Percentiles rank a stretch among this genome's conserved stretches.
phyloP scores from a whole-genome alignment of 768 basidiomycete genomes.

The Phallus indusiatus region DNA sequence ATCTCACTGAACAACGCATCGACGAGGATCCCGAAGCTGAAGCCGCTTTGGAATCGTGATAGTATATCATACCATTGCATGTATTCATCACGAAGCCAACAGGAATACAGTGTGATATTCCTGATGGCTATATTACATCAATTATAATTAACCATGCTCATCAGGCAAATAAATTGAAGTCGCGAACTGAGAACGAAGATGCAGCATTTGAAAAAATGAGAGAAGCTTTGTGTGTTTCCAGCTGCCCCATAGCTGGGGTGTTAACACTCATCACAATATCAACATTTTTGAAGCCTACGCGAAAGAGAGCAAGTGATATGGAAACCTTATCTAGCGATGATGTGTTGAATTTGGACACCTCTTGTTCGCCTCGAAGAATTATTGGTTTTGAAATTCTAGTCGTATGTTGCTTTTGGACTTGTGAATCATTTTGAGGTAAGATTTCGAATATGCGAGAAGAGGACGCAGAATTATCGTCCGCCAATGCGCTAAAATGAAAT shows the following conservation, averaged over 20 bases:
- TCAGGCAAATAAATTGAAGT: slow-evolving; percentile 65
- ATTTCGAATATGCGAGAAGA: slow-evolving; percentile 37
- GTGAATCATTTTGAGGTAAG: slow-evolving; percentile 26
- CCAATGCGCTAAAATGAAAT: slow-evolving; percentile 84
- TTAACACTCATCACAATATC: slow-evolving; percentile 86
- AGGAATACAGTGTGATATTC: too few species aligned
- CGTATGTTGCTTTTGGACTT: slow-evolving; percentile 20
- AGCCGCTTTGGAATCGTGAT: slow-evolving; percentile 22
- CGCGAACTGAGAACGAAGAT: slow-evolving; percentile 51
- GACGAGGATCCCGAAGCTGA: slow-evolving; percentile 55
- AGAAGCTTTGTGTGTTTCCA: slow-evolving; percentile 18
- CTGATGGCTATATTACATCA: too few species aligned
- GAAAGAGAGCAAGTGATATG: slow-evolving; percentile 74
- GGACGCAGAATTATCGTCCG: slow-evolving; percentile 78
- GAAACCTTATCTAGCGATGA: slow-evolving; percentile 53
- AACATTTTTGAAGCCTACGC: slow-evolving; percentile 56
- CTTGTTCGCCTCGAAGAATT: slow-evolving; percentile 60
- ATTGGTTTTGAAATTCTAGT: slow-evolving; percentile 50
- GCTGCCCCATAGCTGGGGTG: slow-evolving; percentile 48
- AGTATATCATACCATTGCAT: not conserved
- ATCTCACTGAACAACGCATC: slow-evolving; percentile 51
- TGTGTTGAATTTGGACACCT: slow-evolving; percentile 69
- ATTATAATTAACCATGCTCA: too few species aligned
- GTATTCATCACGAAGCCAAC: too few species aligned
- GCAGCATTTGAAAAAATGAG: slow-evolving; percentile 49